Evolutionary conservation across 345 rosid species (phyloP).

Genomic region (Punica granatum): DNA sequence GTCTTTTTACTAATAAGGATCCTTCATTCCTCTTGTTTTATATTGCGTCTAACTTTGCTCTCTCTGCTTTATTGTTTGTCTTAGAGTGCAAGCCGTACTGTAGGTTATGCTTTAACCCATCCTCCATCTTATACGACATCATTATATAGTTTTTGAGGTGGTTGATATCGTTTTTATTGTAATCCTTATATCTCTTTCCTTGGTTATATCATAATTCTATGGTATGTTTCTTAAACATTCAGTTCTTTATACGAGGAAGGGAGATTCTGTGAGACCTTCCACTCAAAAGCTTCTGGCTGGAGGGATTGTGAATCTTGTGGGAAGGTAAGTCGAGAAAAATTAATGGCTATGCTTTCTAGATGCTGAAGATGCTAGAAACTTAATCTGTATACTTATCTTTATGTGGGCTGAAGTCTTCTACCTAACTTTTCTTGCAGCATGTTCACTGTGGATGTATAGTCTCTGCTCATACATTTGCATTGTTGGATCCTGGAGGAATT

Average conservation of each 20-base stretch:
- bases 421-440: constrained; percentile 37
- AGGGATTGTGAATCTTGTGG: constrained; percentile 83
- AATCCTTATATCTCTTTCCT: background rate
- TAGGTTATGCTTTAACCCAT: background rate
- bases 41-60: background rate
- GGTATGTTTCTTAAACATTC: constrained; percentile 3
- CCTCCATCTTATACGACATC: background rate
- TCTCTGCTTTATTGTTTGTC: background rate
- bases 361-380: background rate
- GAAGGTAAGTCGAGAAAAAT: constrained; percentile 49
- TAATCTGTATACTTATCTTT: background rate
- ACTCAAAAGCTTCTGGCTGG: constrained; percentile 73
- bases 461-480: constrained; percentile 40
- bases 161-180: background rate
- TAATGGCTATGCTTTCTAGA: constrained; percentile 8
- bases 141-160: background rate
- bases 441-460: constrained; percentile 96
- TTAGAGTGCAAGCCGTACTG: background rate
- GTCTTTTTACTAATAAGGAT: background rate
- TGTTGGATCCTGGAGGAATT: constrained; percentile 93
- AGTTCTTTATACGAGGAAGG: constrained; percentile 81
- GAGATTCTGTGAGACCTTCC: constrained; percentile 68
- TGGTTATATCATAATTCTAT: background rate
- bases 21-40: background rate
- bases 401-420: constrained; percentile 4